phyloP scores from a whole-genome alignment of 1,284 basidiomycete genomes.

The Cryptococcus sp. region DNA sequence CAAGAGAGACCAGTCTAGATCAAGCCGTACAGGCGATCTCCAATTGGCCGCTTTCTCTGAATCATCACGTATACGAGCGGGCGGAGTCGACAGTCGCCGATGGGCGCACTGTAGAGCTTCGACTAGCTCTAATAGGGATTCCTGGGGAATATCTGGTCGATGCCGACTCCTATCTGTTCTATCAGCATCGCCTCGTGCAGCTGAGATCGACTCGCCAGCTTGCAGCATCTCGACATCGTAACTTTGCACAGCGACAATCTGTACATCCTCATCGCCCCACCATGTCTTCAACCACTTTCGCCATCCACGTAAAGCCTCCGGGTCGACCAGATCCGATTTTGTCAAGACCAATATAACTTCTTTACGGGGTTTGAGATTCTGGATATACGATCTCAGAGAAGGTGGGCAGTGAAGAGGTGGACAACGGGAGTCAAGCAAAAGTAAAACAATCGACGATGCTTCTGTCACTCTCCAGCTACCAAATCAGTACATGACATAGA shows the following conservation, averaged over 20 bases:
- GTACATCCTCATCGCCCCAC: conserved; percentile 46
- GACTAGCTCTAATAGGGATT: conserved; percentile 56
- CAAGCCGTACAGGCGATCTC: conserved; percentile 60
- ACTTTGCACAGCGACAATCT: conserved; percentile 68
- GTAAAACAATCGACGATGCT: conserved; percentile 74
- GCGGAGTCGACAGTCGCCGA: conserved; percentile 63
- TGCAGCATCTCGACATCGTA: conserved; percentile 56
- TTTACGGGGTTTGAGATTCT: conserved; percentile 48
- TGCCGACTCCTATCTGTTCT: conserved; percentile 37
- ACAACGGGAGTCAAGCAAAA: conserved; percentile 81
- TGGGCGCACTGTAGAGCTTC: conserved; percentile 65
- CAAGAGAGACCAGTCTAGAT: conserved; percentile 65
- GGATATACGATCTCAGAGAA: conserved; percentile 52
- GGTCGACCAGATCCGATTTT: conserved; percentile 72
- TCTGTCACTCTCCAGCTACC: conserved; percentile 80
- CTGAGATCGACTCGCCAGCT: conserved; percentile 5
- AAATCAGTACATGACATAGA: background rate
- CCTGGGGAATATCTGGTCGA: conserved; percentile 63
- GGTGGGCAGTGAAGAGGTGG: conserved; percentile 60
- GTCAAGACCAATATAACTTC: conserved; percentile 76
- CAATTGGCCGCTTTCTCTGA: conserved; percentile 59
- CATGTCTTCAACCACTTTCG: conserved; percentile 57
- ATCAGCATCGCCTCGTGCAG: conserved; percentile 2
- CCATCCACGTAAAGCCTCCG: conserved; percentile 62
- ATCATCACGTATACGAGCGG: conserved; percentile 56